These are phyloP conservation scores for Fonsecaea pugnacius DNA, from an alignment of 2,329 filamentous ascomycete genomes.

Conservation along the genomic window DNA sequence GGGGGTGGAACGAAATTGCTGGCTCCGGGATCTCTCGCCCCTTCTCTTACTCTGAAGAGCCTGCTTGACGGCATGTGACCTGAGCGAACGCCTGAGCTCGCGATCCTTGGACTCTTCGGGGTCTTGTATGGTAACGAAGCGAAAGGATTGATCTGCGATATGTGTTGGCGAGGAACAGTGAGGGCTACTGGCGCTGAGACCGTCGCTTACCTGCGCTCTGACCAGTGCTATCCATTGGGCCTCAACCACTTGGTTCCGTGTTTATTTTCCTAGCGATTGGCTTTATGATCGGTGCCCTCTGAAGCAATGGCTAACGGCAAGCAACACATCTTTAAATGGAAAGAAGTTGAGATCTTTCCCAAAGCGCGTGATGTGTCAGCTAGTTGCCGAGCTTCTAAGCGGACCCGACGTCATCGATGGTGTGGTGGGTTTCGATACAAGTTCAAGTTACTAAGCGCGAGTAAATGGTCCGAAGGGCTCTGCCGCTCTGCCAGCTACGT, in stretches of 20 bases:
- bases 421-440: neutral
- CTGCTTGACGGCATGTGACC: slow-evolving; percentile 11
- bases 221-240: neutral
- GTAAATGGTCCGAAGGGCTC: neutral
- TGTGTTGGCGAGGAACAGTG: neutral
- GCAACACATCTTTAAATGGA: slow-evolving; percentile 8
- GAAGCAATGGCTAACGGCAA: neutral
- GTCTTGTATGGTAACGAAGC: neutral
- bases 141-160: neutral
- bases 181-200: neutral
- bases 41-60: slow-evolving; percentile 3
- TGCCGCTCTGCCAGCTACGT: neutral
- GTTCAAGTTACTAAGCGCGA: slow-evolving; percentile 5
- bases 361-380: neutral
- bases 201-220: slow-evolving; percentile 6
- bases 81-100: neutral
- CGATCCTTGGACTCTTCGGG: neutral
- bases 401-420: neutral
- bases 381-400: neutral
- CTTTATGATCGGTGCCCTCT: neutral
- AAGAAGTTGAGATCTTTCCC: slow-evolving; percentile 15
- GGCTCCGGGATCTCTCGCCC: neutral
- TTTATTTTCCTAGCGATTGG: slow-evolving; percentile 1
- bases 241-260: slow-evolving; percentile 1
- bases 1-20: slow-evolving; percentile 2